Evolutionary conservation across 1,284 basidiomycete species (phyloP).

Genomic region (Pterulicium gracile): DNA sequence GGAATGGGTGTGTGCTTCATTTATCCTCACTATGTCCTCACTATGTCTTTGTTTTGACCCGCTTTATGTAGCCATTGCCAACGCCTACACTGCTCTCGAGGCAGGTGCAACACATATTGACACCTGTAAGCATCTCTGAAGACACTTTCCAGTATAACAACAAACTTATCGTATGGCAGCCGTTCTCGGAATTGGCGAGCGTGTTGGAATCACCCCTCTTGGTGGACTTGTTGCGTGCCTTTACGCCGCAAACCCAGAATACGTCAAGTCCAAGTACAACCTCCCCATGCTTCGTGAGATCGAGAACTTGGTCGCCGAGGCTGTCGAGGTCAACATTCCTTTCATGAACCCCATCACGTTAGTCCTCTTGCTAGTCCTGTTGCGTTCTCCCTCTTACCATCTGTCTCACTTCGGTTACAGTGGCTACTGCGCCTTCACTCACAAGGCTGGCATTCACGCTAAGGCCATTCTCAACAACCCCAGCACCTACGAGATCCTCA

Average conservation of each 20-base stretch:
- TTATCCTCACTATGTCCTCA: conserved; percentile 2
- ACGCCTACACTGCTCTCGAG: conserved; percentile 97
- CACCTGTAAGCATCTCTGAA: conserved; percentile 59
- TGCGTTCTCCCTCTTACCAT: conserved; percentile 3
- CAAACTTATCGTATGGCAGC: conserved; percentile 26
- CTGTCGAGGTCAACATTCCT: conserved; percentile 95
- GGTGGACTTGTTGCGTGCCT: conserved; percentile 96
- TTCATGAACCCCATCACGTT: conserved; percentile 94
- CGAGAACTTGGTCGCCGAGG: conserved; percentile 98
- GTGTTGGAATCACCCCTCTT: conserved; percentile 97
- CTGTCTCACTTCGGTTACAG: conserved; percentile 23
- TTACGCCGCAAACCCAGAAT: conserved; percentile 94
- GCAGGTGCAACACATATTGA: conserved; percentile 99
- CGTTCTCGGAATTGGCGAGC: conserved; percentile 95
- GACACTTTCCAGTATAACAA: conserved; percentile 71
- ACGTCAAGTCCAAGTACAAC: conserved; percentile 99
- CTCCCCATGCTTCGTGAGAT: conserved; percentile 95
- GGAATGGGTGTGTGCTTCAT: conserved; percentile 54
- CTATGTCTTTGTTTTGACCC: conserved; percentile 9
- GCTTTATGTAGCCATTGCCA: conserved; percentile 73
- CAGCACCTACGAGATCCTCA: conserved; percentile 95
- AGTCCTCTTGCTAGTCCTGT: no score
- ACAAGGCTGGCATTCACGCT: conserved; percentile 99
- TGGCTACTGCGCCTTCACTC: conserved; percentile 99
- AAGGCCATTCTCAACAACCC: conserved; percentile 99